Conservation (phyloP, 2,329 filamentous ascomycete genomes). For the Fusarium heterosporum region DNA sequence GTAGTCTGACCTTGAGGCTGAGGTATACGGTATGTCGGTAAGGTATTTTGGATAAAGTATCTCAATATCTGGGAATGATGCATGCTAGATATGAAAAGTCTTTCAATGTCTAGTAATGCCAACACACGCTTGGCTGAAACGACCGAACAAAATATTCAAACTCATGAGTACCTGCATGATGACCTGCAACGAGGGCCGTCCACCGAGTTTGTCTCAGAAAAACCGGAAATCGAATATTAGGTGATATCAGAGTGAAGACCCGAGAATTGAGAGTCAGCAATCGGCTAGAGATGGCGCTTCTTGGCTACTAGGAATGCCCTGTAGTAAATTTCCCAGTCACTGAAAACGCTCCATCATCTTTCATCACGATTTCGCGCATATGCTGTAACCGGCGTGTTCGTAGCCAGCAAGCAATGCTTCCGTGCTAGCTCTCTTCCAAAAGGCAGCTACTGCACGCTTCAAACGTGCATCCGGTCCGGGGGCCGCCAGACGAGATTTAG, state of each 20-base stretch:
- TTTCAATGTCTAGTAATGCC: background rate
- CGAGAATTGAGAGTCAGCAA: constrained; percentile 17
- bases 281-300: background rate
- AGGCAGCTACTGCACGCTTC: background rate
- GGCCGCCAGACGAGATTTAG: background rate
- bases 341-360: constrained; percentile 25
- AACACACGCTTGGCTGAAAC: background rate
- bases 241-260: background rate
- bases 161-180: constrained; percentile 34
- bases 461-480: constrained; percentile 2
- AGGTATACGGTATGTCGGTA: background rate
- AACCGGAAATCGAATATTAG: constrained; percentile 16
- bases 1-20: background rate
- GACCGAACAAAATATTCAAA: background rate
- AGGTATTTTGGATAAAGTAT: background rate
- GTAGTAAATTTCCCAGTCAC: background rate
- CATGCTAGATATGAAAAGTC: background rate
- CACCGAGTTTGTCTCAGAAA: constrained; percentile 9
- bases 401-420: constrained; percentile 2
- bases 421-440: background rate
- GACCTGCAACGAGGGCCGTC: constrained; percentile 20
- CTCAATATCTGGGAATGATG: background rate
- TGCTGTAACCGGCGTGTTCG: constrained; percentile 20
- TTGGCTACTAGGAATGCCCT: constrained; percentile 14
- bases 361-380: constrained; percentile 30